Conservation (phyloP, 2,329 filamentous ascomycete species). For the Onygenales sp. region DNA sequence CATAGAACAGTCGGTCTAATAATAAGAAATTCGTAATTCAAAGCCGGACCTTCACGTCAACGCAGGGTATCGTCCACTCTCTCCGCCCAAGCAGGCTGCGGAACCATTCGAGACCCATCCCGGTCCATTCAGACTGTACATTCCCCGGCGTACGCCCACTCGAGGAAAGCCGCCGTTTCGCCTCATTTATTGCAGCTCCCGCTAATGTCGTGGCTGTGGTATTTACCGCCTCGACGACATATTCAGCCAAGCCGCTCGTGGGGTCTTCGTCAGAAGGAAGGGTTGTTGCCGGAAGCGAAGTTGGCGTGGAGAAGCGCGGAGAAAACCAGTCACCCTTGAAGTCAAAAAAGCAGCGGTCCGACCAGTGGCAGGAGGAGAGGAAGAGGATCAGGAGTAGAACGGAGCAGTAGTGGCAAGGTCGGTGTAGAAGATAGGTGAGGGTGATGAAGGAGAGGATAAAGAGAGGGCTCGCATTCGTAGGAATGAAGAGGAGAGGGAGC, state of each 20-base stretch:
- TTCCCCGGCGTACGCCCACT: slow-evolving; percentile 19
- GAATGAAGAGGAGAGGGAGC: slow-evolving; percentile 81
- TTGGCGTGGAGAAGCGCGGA: slow-evolving; percentile 47
- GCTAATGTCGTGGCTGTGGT: slow-evolving; percentile 61
- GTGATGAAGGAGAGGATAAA: slow-evolving; percentile 85
- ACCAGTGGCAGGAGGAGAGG: slow-evolving; percentile 83
- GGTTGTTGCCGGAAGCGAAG: slow-evolving; percentile 14
- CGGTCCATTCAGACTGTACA: slow-evolving; percentile 57
- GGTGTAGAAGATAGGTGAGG: slow-evolving; percentile 91
- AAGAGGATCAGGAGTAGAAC: slow-evolving; percentile 92
- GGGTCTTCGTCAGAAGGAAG: slow-evolving; percentile 1
- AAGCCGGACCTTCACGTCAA: slow-evolving; percentile 77
- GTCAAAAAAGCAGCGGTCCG: slow-evolving; percentile 86
- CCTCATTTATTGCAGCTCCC: slow-evolving; percentile 56
- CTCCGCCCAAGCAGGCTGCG: slow-evolving; percentile 69
- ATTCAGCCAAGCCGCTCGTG: slow-evolving; percentile 25
- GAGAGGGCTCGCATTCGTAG: slow-evolving; percentile 72
- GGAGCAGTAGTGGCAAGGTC: slow-evolving; percentile 96
- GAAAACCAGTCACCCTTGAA: slow-evolving; percentile 89
- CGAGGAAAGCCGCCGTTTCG: slow-evolving; percentile 31
- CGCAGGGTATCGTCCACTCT: slow-evolving; percentile 84
- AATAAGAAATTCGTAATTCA: slow-evolving; percentile 28
- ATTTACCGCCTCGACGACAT: slow-evolving; percentile 46
- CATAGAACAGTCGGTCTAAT: background rate
- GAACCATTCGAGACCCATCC: slow-evolving; percentile 76